Percentiles rank a stretch among this genome's conserved stretches.
Conservation (phyloP, 2,329 filamentous ascomycete species). For the Raffaelea albimanens region DNA sequence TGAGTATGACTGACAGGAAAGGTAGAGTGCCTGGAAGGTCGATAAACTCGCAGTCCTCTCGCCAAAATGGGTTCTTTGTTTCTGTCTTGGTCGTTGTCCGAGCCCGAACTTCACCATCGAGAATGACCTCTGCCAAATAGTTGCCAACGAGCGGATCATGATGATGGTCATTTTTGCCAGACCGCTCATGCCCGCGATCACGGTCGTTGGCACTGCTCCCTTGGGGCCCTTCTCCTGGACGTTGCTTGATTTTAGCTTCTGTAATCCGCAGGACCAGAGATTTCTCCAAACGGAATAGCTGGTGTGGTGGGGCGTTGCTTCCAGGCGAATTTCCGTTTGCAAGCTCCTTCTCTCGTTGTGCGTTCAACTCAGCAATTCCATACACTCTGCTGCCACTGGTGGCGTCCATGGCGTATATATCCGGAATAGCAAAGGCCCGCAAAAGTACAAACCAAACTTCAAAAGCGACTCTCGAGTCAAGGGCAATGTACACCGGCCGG, state of each 20-base stretch:
- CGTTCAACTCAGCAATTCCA: conserved; percentile 25
- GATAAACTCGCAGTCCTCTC: conserved; percentile 68
- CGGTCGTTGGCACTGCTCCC: conserved; percentile 3
- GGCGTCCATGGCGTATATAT: conserved; percentile 63
- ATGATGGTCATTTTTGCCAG: conserved; percentile 22
- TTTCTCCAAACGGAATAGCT: conserved; percentile 54
- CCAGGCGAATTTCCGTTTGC: neutral
- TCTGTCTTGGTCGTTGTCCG: conserved; percentile 63
- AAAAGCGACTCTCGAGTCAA: conserved; percentile 82
- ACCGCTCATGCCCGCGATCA: conserved; percentile 19
- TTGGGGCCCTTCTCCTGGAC: conserved; percentile 11
- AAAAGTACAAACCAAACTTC: conserved; percentile 96
- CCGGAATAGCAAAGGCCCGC: conserved; percentile 83
- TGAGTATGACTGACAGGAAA: conserved; percentile 61
- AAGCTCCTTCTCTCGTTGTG: neutral
- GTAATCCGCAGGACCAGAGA: conserved; percentile 48
- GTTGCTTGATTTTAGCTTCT: conserved; percentile 49
- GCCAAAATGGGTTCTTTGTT: conserved; percentile 70
- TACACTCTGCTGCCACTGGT: conserved; percentile 31
- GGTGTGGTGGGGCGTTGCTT: conserved; percentile 12
- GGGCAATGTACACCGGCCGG: conserved; percentile 78
- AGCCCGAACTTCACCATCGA: conserved; percentile 71
- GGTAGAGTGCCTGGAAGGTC: conserved; percentile 64
- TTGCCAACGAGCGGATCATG: conserved; percentile 49
- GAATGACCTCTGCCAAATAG: conserved; percentile 68